Evolutionary conservation across 2,329 filamentous ascomycete species (phyloP), one percentile per base, ranked within the genome.

Genomic region (Polychaeton citri): DNA sequence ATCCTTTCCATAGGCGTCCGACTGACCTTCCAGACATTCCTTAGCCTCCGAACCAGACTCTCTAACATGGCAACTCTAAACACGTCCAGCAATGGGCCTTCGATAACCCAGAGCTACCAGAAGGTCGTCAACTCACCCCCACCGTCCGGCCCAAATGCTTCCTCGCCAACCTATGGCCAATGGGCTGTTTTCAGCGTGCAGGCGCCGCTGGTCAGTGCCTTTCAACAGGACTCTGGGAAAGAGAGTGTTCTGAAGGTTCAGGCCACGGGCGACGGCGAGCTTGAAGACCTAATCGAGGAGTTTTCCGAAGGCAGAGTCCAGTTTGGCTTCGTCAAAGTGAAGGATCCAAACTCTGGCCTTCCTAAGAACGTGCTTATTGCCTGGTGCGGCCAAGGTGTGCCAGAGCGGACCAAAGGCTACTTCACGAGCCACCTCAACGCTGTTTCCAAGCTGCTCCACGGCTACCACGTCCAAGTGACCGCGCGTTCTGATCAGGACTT

Each of bases 341-440:
- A 87, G 60, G 90, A 98, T 57, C 82, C 86, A 37, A 98, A 98
- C 60, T 84, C 81, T 2, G 67, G 70, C 16, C 74, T 98, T 12
- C 86, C 88, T 34, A 98, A 98, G 68, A 82, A 79, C 57, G 84
- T 93, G 40, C 71, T 98, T 47, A 85, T 98, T 56, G 87, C 82
- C 47, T 98, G 90, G 81, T 98, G 90, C 59, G 90, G 90, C 47
- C 88, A 92, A 55, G 90, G 90, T 49, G 90, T 98, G 12, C 90
- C 90, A n/a, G 90, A 98, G 64, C 73, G 88, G 52, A 96, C 88
- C 42, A 98, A 96, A 64, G 90, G 90, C 46, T 96, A 96, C 64
- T 98, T 98, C 58, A 94, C 85, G 47, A 95, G 86, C 63, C 88
- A 98, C 62, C 68, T 90, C 33, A 79, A 81, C 41, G 80, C 85